Evolutionary conservation across 1,284 basidiomycete species (phyloP).

Genomic region (Moesziomyces globuligerus): DNA sequence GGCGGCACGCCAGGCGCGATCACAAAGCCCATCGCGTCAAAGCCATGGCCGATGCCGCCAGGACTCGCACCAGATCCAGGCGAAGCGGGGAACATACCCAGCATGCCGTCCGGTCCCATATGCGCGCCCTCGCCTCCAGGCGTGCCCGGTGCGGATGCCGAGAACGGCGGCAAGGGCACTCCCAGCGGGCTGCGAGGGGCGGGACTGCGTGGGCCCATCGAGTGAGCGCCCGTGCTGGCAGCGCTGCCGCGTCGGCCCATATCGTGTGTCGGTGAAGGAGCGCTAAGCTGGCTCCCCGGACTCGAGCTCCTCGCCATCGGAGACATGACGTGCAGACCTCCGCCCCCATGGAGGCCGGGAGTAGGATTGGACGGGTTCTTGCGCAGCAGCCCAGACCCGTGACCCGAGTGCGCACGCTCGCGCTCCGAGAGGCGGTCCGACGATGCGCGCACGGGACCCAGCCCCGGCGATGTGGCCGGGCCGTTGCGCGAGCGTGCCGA

Average conservation of each 20-base stretch:
- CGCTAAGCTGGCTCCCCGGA: slow-evolving; percentile 36
- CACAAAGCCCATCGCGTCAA: slow-evolving; percentile 56
- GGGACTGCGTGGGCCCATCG: slow-evolving; percentile 34
- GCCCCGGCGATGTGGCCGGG: slow-evolving; percentile 30
- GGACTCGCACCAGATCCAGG: slow-evolving; percentile 19
- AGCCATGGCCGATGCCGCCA: slow-evolving; percentile 10
- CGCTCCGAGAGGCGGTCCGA: slow-evolving; percentile 55
- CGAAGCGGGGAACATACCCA: slow-evolving; percentile 14
- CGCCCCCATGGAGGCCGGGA: slow-evolving; percentile 50
- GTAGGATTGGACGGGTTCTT: slow-evolving; percentile 63
- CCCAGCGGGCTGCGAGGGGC: slow-evolving; percentile 31
- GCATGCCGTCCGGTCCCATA: slow-evolving; percentile 4
- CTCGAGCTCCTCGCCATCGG: slow-evolving; percentile 38
- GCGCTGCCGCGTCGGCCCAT: slow-evolving; percentile 20
- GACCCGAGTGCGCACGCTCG: slow-evolving; percentile 43
- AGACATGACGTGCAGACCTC: slow-evolving; percentile 35
- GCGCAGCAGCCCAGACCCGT: slow-evolving; percentile 49
- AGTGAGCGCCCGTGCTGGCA: slow-evolving; percentile 24
- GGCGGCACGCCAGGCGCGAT: slow-evolving; percentile 32
- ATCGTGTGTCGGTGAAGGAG: slow-evolving; percentile 25
- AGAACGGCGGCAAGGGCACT: slow-evolving; percentile 10
- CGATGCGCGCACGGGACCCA: slow-evolving; percentile 51
- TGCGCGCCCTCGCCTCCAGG: background rate
- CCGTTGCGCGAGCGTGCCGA: slow-evolving; percentile 36
- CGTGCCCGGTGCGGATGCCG: slow-evolving; percentile 22